Conservation (phyloP, 2,329 filamentous ascomycete species). For the Incumbomyces delicatus region DNA sequence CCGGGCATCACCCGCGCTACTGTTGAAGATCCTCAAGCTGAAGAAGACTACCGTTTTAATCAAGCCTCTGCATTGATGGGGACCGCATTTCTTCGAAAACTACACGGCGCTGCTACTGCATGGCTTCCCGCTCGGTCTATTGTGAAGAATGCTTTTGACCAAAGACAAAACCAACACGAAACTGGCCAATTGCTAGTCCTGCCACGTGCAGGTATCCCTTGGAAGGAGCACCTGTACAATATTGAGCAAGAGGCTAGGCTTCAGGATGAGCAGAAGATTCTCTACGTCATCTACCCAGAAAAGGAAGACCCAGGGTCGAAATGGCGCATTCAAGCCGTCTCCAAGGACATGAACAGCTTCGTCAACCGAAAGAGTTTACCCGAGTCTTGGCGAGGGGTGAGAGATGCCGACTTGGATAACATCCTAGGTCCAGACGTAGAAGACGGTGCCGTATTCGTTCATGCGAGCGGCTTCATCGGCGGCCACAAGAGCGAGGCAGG, state of each 20-base stretch:
- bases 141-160: constrained; percentile 65
- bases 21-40: constrained; percentile 52
- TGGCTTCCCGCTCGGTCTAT: constrained; percentile 84
- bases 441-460: constrained; percentile 72
- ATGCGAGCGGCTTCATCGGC: constrained; percentile 91
- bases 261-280: constrained; percentile 45
- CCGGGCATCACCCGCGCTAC: constrained; percentile 36
- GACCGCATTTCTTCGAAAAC: constrained; percentile 72
- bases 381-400: constrained; percentile 81
- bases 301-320: constrained; percentile 63
- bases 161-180: constrained; percentile 57
- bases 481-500: constrained; percentile 89
- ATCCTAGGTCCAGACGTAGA: constrained; percentile 33
- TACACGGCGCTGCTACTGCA: constrained; percentile 62
- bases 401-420: constrained; percentile 73
- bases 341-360: constrained; percentile 74
- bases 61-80: constrained; percentile 75
- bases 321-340: constrained; percentile 93
- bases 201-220: constrained; percentile 66
- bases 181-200: constrained; percentile 75
- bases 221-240: constrained; percentile 92
- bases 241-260: constrained; percentile 57
- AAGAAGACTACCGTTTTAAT: constrained; percentile 73
- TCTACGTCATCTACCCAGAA: constrained; percentile 90
- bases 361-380: constrained; percentile 85